phyloP scores from a whole-genome alignment of 305 asterid genomes.

The Nicotiana rustica region DNA sequence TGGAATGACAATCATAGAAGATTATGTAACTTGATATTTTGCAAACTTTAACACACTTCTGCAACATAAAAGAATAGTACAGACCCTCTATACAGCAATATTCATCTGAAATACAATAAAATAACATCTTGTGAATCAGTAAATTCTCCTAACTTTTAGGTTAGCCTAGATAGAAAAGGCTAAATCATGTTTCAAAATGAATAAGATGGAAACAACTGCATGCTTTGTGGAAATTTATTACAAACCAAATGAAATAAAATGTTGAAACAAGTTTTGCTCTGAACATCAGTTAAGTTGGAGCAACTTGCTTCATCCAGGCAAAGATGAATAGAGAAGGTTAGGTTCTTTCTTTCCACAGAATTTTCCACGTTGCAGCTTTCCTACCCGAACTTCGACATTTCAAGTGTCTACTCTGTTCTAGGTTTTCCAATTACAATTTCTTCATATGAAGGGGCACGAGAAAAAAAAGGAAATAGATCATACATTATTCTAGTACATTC shows the following conservation, averaged over 20 bases:
- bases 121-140: neutral
- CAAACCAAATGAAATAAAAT: neutral
- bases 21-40: neutral
- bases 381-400: neutral
- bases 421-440: neutral
- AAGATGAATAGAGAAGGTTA: neutral
- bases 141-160: neutral
- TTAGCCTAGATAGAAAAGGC: neutral
- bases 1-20: neutral
- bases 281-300: neutral
- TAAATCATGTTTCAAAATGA: constrained; percentile 19
- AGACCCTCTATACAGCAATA: neutral
- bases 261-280: neutral
- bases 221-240: neutral
- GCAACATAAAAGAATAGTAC: neutral
- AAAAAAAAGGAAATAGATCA: neutral
- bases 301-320: neutral
- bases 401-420: neutral
- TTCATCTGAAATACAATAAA: neutral
- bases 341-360: neutral
- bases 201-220: neutral
- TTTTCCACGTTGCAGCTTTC: neutral
- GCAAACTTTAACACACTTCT: neutral
- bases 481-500: constrained; percentile 6
- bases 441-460: neutral